Base-by-base conservation (phyloP, 257 asterid genomes). In the Marsdenia floribunda region DNA sequence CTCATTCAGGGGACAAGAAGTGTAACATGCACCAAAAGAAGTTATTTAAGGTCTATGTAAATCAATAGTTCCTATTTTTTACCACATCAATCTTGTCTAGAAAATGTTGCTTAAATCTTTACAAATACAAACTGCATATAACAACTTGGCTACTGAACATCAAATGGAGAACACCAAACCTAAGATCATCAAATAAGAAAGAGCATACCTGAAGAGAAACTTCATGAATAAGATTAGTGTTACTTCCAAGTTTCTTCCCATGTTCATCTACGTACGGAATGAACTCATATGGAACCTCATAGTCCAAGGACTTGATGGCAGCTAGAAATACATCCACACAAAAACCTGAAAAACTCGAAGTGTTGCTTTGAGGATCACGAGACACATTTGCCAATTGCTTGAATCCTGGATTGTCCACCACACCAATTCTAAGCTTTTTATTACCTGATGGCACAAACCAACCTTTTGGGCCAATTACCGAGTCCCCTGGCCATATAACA, bases 321-420 rank as follows among this genome's bases (percentile, higher is more conserved):
- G 85, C 83, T 0, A 0, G 14, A 68, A 85, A 85, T 5, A 85
- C 85, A 40, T 85, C 86, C n/a, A 55, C 19, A 61, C 84, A 85
- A 46, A 75, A 80, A 22, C 91, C 91, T 0, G 57, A 22, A 49
- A 68, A 2, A 1, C 6, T 79, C 19, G 21, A 37, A 35, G 2
- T 12, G 65, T 83, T 78, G 22, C 68, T 79, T 75, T 68, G 76
- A 58, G 35, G 14, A 74, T 81, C 81, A 44, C 18, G 50, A 18
- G 26, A 2, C 44, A 63, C 50, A 13, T 29, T 5, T 10, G 80
- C 49, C 50, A 87, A 77, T 40, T 79, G 82, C 49, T 67, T 68
- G 58, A 80, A 83, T 75, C 72, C 70, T 3, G 3, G n/a, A 3
- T 70, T 38, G 71, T 7, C 29, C 38, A 83, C 76, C 69, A 87